Conservation (phyloP, 148 eudicot species). For the Amaranthus cruentus region DNA sequence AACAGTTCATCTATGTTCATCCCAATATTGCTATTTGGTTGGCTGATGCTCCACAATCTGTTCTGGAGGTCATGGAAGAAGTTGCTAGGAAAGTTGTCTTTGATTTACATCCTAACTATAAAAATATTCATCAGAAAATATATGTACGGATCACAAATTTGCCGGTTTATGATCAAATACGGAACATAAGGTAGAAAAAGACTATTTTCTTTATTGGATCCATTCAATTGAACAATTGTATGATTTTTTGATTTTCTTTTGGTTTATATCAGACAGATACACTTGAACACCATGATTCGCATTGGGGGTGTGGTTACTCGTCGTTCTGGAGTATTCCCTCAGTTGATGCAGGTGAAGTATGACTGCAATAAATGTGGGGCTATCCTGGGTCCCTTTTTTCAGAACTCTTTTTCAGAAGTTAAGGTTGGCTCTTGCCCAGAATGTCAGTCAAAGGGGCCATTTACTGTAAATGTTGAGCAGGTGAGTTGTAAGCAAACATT, state of each 20-base stretch:
- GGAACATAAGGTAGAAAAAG: constrained; percentile 69
- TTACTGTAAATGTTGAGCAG: constrained; percentile 90
- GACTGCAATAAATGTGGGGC: constrained; percentile 94
- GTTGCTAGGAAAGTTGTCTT: constrained; percentile 84
- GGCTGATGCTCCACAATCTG: constrained; percentile 96
- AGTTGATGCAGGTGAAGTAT: constrained; percentile 91
- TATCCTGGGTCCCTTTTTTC: constrained; percentile 85
- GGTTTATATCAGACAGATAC: constrained; percentile 64
- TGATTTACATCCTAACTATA: constrained; percentile 79
- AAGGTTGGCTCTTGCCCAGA: constrained; percentile 99
- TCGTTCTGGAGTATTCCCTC: constrained; percentile 95
- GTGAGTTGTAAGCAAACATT: constrained; percentile 26
- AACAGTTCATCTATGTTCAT: constrained; percentile 72
- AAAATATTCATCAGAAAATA: constrained; percentile 77
- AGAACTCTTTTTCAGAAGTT: constrained; percentile 88
- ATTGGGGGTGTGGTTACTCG: constrained; percentile 97
- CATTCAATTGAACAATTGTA: background rate
- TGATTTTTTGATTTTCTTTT: background rate
- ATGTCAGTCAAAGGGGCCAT: constrained; percentile 96
- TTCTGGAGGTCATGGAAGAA: constrained; percentile 98
- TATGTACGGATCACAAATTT: constrained; percentile 81
- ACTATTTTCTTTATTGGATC: background rate
- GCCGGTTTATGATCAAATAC: constrained; percentile 92
- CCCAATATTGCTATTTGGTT: constrained; percentile 98
- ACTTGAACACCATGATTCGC: constrained; percentile 94